Percentiles rank a stretch among this genome's conserved stretches.
Conservation (phyloP, 2,329 filamentous ascomycete species). For the Paramyrothecium sp. region DNA sequence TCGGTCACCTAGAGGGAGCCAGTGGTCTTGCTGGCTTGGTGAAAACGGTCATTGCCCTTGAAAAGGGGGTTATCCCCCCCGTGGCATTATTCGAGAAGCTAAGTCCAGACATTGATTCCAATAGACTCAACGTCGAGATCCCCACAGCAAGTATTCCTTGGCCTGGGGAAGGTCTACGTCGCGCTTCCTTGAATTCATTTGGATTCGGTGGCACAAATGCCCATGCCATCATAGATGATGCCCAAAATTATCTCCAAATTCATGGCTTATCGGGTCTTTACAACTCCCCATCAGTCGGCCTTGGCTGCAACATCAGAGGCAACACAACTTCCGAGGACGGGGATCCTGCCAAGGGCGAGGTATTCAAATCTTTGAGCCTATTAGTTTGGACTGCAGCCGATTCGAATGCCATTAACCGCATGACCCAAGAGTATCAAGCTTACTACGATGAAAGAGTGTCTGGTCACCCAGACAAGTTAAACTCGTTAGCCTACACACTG, state of each 20-base stretch:
- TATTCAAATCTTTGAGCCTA: neutral
- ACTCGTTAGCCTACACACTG: neutral
- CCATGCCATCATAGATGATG: conserved; percentile 33
- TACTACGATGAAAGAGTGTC: neutral
- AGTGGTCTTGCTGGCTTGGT: conserved; percentile 11
- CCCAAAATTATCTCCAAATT: conserved; percentile 5
- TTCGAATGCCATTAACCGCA: neutral
- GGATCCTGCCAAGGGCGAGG: too few relatives aligned
- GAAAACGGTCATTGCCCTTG: conserved; percentile 11
- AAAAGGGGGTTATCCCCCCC: conserved; percentile 12
- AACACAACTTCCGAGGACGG: too few relatives aligned
- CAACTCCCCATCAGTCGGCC: neutral
- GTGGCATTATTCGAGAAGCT: conserved; percentile 8
- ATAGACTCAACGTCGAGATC: neutral
- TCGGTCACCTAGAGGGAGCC: conserved; percentile 17
- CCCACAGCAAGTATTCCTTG: neutral
- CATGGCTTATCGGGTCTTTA: neutral
- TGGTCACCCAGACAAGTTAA: too few relatives aligned
- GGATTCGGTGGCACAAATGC: too few relatives aligned
- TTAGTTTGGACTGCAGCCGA: neutral
- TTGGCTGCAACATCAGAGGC: neutral
- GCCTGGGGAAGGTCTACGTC: conserved; percentile 3
- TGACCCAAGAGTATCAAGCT: neutral
- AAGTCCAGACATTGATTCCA: conserved; percentile 7
- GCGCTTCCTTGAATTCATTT: conserved; percentile 40